Base-by-base conservation (phyloP, 768 basidiomycete species). In the Agrocybe chaxingu region DNA sequence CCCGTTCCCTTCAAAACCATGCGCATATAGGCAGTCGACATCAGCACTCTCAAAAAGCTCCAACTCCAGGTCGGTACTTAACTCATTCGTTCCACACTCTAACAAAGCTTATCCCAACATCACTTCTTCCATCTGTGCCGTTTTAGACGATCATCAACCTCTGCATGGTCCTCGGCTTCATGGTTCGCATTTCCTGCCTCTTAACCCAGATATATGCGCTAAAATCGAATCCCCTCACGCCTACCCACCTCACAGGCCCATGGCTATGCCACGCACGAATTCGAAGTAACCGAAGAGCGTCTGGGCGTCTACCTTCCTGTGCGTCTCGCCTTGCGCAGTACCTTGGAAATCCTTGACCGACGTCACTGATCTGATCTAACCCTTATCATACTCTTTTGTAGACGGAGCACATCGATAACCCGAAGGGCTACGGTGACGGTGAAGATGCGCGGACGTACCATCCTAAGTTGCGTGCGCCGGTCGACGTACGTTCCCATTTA, bases 341-440 rank as follows among this genome's bases (percentile, higher is more conserved):
- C 16, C 16, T 16, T 16, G 16, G 16, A 16, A 16, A 16, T 16
- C 16, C 16, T 16, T 24, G 24, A 24, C 24, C 24, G 24, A 24
- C 24, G 24, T 24, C 24, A 24, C 5, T 33, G 10, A 41, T 3
- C 9, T 40, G 33, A 10, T 18, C 24, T 16, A 5, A 9, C 1
- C 24, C 45, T 50, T 34, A 34, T 29, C 16, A 19, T 47, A 19
- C 18, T 36, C 8, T 12, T 12, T 41, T n/a, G 42, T 33, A 88
- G 84, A 80, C 78, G 0, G 89, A 93, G 65, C 92, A 96, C 64
- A 93, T 94, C 60, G 92, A 96, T 63, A 96, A 96, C 60, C 92
- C 92, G 1, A 91, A 89, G 65, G 92, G 91, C 9, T 95, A 93
- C 58, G 90, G 87, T 0, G 84, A 83, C 12, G 87, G 86, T 24